Evolutionary conservation across 2,329 filamentous ascomycete genomes (phyloP).

Genomic region (Fusarium siculi): DNA sequence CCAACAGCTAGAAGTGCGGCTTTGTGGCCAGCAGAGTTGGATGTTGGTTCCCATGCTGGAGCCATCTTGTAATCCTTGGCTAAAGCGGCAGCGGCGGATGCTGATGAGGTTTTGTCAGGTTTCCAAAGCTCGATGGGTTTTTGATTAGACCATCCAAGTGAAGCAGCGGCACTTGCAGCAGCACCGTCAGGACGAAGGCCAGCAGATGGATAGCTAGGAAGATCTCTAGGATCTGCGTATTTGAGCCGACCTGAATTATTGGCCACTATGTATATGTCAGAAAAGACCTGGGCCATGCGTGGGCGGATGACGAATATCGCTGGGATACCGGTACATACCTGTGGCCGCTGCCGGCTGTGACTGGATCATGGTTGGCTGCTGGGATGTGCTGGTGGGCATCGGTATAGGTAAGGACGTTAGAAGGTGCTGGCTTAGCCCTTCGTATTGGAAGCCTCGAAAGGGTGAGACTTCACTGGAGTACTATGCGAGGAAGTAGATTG

Average conservation of each 20-base stretch:
- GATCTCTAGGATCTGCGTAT: slow-evolving; percentile 76
- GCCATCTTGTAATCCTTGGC: slow-evolving; percentile 57
- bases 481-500: background rate
- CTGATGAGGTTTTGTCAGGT: slow-evolving; percentile 65
- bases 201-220: slow-evolving; percentile 78
- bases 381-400: slow-evolving; percentile 35
- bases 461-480: slow-evolving; percentile 12
- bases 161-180: slow-evolving; percentile 80
- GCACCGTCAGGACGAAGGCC: slow-evolving; percentile 67
- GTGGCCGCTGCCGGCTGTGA: slow-evolving; percentile 34
- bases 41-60: slow-evolving; percentile 70
- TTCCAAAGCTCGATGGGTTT: slow-evolving; percentile 74
- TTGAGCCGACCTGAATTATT: slow-evolving; percentile 63
- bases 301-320: slow-evolving; percentile 22
- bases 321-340: slow-evolving; percentile 38
- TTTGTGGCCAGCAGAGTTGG: slow-evolving; percentile 75
- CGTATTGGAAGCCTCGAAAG: slow-evolving; percentile 30
- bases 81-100: slow-evolving; percentile 57
- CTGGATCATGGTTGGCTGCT: slow-evolving; percentile 43
- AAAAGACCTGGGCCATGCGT: slow-evolving; percentile 12
- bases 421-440: slow-evolving; percentile 18
- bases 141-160: slow-evolving; percentile 76
- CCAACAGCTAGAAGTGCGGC: slow-evolving; percentile 74
- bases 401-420: slow-evolving; percentile 10
- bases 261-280: slow-evolving; percentile 39